Conservation (phyloP, 305 asterid genomes). For the Solanum hybrid region DNA sequence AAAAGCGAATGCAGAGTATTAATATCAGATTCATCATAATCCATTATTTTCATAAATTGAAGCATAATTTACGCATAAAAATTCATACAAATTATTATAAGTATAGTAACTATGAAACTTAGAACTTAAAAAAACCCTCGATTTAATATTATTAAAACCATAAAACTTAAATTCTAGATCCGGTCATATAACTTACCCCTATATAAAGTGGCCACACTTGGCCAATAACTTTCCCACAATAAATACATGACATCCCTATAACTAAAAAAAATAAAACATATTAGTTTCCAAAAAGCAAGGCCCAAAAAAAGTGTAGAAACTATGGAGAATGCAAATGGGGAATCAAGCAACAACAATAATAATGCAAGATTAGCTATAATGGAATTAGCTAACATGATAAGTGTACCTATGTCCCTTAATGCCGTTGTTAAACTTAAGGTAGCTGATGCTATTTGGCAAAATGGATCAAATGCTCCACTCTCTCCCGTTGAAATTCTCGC, state of each 20-base stretch:
- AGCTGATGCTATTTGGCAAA: constrained; percentile 20
- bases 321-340: neutral
- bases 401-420: constrained; percentile 21
- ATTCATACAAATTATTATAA: neutral
- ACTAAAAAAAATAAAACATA: too few relatives aligned
- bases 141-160: neutral
- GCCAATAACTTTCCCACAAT: neutral
- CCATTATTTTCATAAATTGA: neutral
- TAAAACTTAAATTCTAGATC: neutral
- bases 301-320: neutral
- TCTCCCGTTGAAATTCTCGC: constrained; percentile 16
- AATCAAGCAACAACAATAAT: neutral
- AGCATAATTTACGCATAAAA: neutral
- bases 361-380: constrained; percentile 12
- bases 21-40: neutral
- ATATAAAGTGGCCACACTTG: neutral
- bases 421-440: constrained; percentile 24
- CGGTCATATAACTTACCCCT: neutral
- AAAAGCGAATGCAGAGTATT: neutral
- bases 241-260: neutral
- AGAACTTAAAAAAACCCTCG: too few relatives aligned
- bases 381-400: constrained; percentile 28
- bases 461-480: constrained; percentile 18
- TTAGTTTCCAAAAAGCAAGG: neutral
- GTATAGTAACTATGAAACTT: neutral